Evolutionary conservation across 2,329 filamentous ascomycete genomes (phyloP), one percentile per base, ranked within the genome.

Genomic region (Alternaria tenuissima): DNA sequence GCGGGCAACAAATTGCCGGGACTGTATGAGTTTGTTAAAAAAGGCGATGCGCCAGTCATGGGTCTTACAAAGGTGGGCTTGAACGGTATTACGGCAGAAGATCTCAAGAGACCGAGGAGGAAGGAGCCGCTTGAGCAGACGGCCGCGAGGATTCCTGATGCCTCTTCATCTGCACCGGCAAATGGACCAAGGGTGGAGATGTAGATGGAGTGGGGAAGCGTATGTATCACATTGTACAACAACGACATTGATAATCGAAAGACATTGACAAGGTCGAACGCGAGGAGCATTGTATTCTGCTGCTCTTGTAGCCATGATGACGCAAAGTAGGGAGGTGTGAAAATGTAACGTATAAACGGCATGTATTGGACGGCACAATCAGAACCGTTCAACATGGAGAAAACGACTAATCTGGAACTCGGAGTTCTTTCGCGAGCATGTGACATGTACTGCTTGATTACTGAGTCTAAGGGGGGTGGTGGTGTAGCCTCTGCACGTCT

Each of bases 1-100:
- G 95, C 95, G 16, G 95, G 92, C 42, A 93, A 96, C 81, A 99
- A 99, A 83, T 83, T 99, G 79, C 95, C 95, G 52, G 93, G 91
- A 2, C 84, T 91, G 76, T 99, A 93, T 83, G 93, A 97, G 76
- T 97, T 98, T 76, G 93, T 97, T 34, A 93, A 90, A 83, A 97
- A 92, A 81, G 93, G 93, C 7, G 95, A 97, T 71, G 85, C 93
- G 3, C 89, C 95, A 0, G 87, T 97, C 38, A 94, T 99, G 76
- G 95, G 95, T 30, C 88, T 97, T 64, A 98, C 94, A 20, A 97
- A 97, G 80, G 81, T 99, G 55, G 88, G 86, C 38, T 42, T 72
- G 11, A 84, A 93, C 61, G 93, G 93, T 8, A 79, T 96, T 28
- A 96, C 93, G 22, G 80, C 94, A 72, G 92, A 94, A 70, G 89